Base-by-base conservation (phyloP, 371 early-diverging fungal species). In the Parasitella parasitica region DNA sequence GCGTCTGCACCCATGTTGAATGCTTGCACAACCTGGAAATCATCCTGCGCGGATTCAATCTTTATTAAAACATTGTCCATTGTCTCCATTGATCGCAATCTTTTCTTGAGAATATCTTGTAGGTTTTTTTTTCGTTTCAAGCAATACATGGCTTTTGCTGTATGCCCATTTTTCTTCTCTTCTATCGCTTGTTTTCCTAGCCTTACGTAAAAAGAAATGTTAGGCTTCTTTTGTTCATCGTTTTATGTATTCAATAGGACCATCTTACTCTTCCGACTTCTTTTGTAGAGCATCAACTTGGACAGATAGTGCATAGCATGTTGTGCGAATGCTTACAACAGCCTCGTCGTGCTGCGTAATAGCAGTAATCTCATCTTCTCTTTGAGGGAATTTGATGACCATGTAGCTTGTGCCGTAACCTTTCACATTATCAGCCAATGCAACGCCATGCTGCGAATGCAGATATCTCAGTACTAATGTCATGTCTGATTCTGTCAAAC, bases 21-120 rank as follows among this genome's bases (percentile, higher is more conserved):
- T 12, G 85, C 85, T 59, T 78, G 70, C 26, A 86, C 71, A 13
- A 85, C 61, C 73, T 86, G 83, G 0, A 79, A n/a, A 58, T 86
- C 84, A 36, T 79, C 81, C 38, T 84, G 75, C 3, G 84, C 80
- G 7, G 71, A 59, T 55, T 83, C 79, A 35, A 86, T 80, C 57
- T 82, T 85, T 39, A 78, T 56, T 13, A 86, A 26, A 22, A 86
- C 71, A 2, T 64, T 73, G 52, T 86, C 84, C 70, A 86, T 77
- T 2, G 83, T 84, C 32, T 80, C 83, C 18, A 85, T 63, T n/a
- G 82, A 82, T 9, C 52, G 56, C 18, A 85, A 37, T 9, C 86
- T 66, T 49, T 77, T 75, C 20, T 76, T 75, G 5, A 83, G 49
- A n/a, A 85, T 52, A 7, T 67, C 54, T 36, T 76, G 68, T 11